A percentile compares a stretch with the other conserved stretches of the same genome.
Evolutionary conservation across 805 yeast genomes (phyloP).

Genomic region (Teunomyces gatunensis): DNA sequence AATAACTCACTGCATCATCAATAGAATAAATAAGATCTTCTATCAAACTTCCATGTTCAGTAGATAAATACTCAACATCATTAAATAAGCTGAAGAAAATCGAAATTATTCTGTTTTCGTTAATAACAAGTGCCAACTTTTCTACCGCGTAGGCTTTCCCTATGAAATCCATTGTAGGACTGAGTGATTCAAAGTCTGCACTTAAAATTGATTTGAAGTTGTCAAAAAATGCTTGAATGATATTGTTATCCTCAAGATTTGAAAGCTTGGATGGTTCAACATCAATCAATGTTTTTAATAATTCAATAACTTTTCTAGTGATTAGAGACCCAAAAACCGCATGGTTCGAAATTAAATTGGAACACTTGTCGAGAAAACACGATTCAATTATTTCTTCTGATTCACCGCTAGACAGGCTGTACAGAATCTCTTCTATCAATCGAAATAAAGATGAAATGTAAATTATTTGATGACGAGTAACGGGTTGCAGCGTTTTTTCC

Average conservation of each 20-base stretch:
- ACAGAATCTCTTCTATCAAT: neutral
- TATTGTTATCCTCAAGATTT: neutral
- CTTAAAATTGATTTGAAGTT: neutral
- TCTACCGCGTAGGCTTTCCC: neutral
- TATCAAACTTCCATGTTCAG: too few species aligned
- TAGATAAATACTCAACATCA: too few species aligned
- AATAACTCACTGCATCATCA: too few species aligned
- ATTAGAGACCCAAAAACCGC: neutral
- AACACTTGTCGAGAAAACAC: neutral
- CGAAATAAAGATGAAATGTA: neutral
- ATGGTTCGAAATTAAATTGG: neutral
- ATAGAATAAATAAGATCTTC: too few species aligned
- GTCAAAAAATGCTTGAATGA: neutral
- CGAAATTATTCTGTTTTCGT: neutral
- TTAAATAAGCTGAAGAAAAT: neutral
- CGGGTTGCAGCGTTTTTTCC: neutral
- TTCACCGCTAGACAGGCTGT: neutral
- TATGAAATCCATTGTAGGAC: neutral
- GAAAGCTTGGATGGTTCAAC: neutral
- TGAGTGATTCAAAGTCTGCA: neutral
- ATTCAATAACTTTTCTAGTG: neutral
- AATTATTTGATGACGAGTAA: neutral
- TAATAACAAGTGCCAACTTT: neutral
- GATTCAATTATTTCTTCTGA: neutral
- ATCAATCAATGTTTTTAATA: neutral